These are phyloP conservation scores for Ganoderma meredithae DNA, from an alignment of 1,284 basidiomycete species.

Conservation along the genomic window DNA sequence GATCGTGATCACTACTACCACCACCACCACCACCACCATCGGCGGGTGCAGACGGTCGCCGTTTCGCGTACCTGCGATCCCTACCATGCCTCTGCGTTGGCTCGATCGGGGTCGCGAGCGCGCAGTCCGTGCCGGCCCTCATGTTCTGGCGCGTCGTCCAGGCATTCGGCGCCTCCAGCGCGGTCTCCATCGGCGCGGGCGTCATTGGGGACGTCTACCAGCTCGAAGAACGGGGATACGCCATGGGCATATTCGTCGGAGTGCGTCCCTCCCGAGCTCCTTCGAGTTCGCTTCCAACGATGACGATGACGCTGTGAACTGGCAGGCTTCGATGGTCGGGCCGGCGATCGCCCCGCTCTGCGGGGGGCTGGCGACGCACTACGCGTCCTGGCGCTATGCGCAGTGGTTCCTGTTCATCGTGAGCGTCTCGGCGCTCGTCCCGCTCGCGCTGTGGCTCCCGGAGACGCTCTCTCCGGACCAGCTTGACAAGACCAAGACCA, in stretches of 20 bases:
- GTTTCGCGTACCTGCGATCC: conserved; percentile 65
- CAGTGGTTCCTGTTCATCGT: conserved; percentile 60
- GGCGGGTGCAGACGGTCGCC: conserved; percentile 59
- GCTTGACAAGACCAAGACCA: conserved; percentile 42
- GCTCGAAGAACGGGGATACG: conserved; percentile 54
- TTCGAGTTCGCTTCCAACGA: too few species aligned
- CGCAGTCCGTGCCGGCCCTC: conserved; percentile 54
- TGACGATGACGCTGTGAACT: background rate
- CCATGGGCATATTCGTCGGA: conserved; percentile 56
- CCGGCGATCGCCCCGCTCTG: conserved; percentile 45
- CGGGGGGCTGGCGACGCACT: conserved; percentile 56
- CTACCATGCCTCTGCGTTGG: conserved; percentile 68
- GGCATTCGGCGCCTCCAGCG: conserved; percentile 59
- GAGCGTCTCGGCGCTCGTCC: conserved; percentile 54
- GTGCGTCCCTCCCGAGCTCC: conserved; percentile 39
- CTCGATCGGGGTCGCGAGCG: conserved; percentile 64
- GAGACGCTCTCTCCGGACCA: conserved; percentile 60
- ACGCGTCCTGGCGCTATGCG: conserved; percentile 74
- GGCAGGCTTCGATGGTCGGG: conserved; percentile 43
- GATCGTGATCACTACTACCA: too few species aligned
- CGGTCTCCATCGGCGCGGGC: conserved; percentile 56
- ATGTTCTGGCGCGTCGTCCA: conserved; percentile 70
- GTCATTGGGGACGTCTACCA: conserved; percentile 59
- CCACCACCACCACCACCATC: too few species aligned
- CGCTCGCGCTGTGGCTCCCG: conserved; percentile 54